Conservation (phyloP, 495 filamentous ascomycete species). For the Lasiosphaeria hispida region DNA sequence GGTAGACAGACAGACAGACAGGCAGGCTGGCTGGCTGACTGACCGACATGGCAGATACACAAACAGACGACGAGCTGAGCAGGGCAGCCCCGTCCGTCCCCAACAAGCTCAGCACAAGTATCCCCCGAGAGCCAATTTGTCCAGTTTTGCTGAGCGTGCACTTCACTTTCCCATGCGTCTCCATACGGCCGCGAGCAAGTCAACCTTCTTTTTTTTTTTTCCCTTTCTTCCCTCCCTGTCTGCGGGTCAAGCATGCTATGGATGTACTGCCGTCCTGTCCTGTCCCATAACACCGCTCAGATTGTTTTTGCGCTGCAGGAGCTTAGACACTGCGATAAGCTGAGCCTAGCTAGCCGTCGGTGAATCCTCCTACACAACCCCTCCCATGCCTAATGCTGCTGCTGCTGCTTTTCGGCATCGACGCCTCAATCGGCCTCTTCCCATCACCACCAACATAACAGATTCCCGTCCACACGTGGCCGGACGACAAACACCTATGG, state of each 20-base stretch:
- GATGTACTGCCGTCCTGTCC: not conserved
- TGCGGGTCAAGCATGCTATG: not conserved
- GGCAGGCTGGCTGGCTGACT: too few species aligned
- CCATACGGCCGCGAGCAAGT: not conserved
- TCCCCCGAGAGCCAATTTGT: too few species aligned
- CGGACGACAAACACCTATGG: too few species aligned
- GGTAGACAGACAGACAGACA: too few species aligned
- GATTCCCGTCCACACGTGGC: too few species aligned
- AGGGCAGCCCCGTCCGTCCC: too few species aligned
- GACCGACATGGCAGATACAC: too few species aligned
- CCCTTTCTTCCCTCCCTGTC: not conserved
- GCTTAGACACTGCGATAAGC: constrained; percentile 23
- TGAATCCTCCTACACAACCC: constrained; percentile 3
- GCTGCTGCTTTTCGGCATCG: not conserved
- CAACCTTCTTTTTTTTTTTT: not conserved
- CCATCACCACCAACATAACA: not conserved
- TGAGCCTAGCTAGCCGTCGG: constrained; percentile 11
- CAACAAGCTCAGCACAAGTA: too few species aligned
- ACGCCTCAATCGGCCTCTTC: not conserved
- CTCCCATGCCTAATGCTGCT: constrained; percentile 2
- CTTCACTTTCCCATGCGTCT: not conserved
- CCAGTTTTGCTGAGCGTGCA: too few species aligned
- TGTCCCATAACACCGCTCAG: not conserved
- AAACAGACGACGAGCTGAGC: too few species aligned
- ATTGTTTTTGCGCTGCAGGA: constrained; percentile 11